Evolutionary conservation across 192 early-diverging fungal species (phyloP).

Genomic region (Nowakowskiella sp.): DNA sequence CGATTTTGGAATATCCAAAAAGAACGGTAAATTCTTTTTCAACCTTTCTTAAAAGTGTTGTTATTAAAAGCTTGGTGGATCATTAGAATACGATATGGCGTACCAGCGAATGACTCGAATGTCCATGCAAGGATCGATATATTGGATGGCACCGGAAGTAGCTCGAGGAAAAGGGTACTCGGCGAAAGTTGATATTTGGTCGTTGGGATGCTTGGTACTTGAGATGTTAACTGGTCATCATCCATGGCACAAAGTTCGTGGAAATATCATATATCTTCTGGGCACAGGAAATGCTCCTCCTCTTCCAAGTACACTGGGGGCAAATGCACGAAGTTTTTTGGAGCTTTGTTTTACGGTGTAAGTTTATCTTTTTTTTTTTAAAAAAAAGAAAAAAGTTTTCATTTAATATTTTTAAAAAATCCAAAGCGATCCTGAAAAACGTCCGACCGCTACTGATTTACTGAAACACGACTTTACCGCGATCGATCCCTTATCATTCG

Average conservation of each 20-base stretch:
- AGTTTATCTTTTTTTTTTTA: conserved; percentile 13
- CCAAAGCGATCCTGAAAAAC: conserved; percentile 59
- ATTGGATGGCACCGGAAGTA: conserved; percentile 97
- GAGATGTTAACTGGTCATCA: conserved; percentile 94
- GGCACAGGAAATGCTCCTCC: conserved; percentile 76
- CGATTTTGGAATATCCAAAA: conserved; percentile 93
- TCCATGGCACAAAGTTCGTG: conserved; percentile 60
- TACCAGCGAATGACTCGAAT: conserved; percentile 47
- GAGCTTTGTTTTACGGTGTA: conserved; percentile 64
- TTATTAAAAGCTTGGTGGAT: not conserved
- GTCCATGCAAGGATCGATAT: conserved; percentile 86
- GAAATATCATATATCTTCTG: conserved; percentile 61
- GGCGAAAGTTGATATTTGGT: conserved; percentile 94
- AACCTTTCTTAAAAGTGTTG: conserved; percentile 6
- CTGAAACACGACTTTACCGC: conserved; percentile 63
- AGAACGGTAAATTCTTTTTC: conserved; percentile 41
- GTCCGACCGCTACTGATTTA: conserved; percentile 68
- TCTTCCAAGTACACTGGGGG: conserved; percentile 63
- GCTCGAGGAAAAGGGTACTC: conserved; percentile 70
- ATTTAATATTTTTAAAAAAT: not conserved
- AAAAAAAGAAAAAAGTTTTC: not conserved
- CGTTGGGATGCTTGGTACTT: conserved; percentile 78
- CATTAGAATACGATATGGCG: conserved; percentile 25
- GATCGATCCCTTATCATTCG: conserved; percentile 9
- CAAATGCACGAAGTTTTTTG: conserved; percentile 64